Base-by-base conservation (phyloP, 2,329 filamentous ascomycete species). In the Arthrobotrys musiformis region DNA sequence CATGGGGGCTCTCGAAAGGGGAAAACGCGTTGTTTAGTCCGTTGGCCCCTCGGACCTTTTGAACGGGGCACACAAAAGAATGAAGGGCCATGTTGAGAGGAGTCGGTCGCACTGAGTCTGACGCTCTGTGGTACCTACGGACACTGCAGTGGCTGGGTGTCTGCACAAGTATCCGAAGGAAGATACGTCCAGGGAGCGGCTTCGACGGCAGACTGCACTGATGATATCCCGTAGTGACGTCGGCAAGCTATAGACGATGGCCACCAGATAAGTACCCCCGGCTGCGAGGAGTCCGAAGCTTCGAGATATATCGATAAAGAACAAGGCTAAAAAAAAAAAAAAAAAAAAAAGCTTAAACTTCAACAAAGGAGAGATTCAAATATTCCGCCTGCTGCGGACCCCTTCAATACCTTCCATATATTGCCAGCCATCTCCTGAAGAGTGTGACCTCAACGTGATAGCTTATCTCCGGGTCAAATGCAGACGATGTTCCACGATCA, bases 21-120 rank as follows among this genome's bases (percentile, higher is more conserved):
- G 37, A 75, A 75, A 75, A 68, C 56, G 70, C 70, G 70, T 75
- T 75, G 70, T 69, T 50, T 61, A 62, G 56, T 19, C 40, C 33
- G 13, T 62, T 37, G 50, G 28, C 50, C 28, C 7, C 30, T 60
- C 54, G 33, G 54, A 40, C 54, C 54, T 26, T 58, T 58, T 58
- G 8, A 5, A 4, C 15, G 44, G 19, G 30, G 40, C 17, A 33
- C 35, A 44, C 44, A 19, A 17, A 26, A 46, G 30, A 24, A 37
- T 66, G 44, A n/a, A n/a, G n/a, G n/a, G 4, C n/a, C 19, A 54
- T 52, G n/a, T n/a, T 40, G 33, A 37, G 26, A 28, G 15, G 37
- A 26, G 54, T 7, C 40, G 19, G 54, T 58, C n/a, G 50, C 19
- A 40, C 30, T 15, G 22, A 54, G 67, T 30, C 13, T 58, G 46